These are phyloP conservation scores for Acanthamoeba culbertsoni DNA, from an alignment of 208 protist genomes.

Conservation along the genomic window DNA sequence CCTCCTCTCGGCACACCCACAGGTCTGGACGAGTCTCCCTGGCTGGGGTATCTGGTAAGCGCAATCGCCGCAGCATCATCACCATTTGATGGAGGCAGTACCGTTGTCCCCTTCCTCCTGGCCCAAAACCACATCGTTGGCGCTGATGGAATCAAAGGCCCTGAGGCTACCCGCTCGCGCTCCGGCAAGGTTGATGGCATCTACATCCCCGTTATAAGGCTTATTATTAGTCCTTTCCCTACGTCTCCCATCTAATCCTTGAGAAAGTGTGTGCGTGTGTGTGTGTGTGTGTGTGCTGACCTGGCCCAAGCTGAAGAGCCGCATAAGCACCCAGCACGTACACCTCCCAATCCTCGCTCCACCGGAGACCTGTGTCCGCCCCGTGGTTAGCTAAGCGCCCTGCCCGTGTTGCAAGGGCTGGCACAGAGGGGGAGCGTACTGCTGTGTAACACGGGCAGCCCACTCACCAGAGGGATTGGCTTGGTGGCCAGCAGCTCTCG, in stretches of 20 bases:
- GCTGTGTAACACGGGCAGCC: not conserved
- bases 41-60: not conserved
- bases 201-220: too few relatives aligned
- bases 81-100: not conserved
- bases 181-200: not conserved
- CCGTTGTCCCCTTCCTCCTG: not conserved
- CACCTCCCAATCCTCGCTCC: not conserved
- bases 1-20: not conserved
- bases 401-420: not conserved
- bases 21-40: not conserved
- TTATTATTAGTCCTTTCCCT: too few relatives aligned
- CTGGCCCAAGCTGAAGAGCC: not conserved
- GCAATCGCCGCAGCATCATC: not conserved
- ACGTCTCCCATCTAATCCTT: too few relatives aligned
- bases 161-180: not conserved
- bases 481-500: not conserved
- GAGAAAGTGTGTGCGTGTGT: too few relatives aligned
- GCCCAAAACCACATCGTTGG: not conserved
- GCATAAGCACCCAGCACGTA: conserved; percentile 4
- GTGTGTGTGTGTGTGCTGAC: too few relatives aligned
- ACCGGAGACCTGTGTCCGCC: not conserved
- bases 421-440: not conserved
- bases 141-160: not conserved
- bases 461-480: not conserved
- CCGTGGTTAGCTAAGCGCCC: not conserved